Evolutionary conservation across 441 rosid species (phyloP).

Genomic region (Lepidium campestre): DNA sequence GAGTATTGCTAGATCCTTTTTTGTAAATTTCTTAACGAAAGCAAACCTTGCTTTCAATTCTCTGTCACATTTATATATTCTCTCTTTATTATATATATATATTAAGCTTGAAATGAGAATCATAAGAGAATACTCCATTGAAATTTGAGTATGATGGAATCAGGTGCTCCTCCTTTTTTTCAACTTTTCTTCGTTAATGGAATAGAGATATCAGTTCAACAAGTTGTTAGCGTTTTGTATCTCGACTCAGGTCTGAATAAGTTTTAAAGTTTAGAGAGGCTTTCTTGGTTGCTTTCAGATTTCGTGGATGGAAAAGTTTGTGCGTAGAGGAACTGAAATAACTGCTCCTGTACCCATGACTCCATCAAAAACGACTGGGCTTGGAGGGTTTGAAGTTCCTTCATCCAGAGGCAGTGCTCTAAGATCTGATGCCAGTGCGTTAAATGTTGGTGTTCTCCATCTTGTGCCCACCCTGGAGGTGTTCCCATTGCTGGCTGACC

Average conservation of each 20-base stretch:
- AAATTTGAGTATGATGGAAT: slow-evolving; percentile 4
- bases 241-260: not conserved
- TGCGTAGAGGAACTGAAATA: slow-evolving; percentile 88
- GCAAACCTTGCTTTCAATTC: not conserved
- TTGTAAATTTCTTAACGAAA: not conserved
- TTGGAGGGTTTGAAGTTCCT: slow-evolving; percentile 99
- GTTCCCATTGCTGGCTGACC: slow-evolving; percentile 76
- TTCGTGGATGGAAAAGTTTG: slow-evolving; percentile 99
- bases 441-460: slow-evolving; percentile 94
- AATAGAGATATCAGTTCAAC: not conserved
- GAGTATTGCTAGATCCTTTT: not conserved
- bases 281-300: slow-evolving; percentile 43
- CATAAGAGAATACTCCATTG: not conserved
- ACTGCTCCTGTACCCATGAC: slow-evolving; percentile 98
- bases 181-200: not conserved
- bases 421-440: slow-evolving; percentile 94
- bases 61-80: not conserved
- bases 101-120: not conserved
- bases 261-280: not conserved
- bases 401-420: slow-evolving; percentile 84
- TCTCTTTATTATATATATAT: not conserved
- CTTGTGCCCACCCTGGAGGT: slow-evolving; percentile 94
- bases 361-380: slow-evolving; percentile 93
- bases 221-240: not conserved
- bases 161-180: slow-evolving; percentile 19